Evolutionary conservation across 495 filamentous ascomycete species (phyloP), one percentile per base, ranked within the genome.

Genomic region (Aspergillus asperescens): DNA sequence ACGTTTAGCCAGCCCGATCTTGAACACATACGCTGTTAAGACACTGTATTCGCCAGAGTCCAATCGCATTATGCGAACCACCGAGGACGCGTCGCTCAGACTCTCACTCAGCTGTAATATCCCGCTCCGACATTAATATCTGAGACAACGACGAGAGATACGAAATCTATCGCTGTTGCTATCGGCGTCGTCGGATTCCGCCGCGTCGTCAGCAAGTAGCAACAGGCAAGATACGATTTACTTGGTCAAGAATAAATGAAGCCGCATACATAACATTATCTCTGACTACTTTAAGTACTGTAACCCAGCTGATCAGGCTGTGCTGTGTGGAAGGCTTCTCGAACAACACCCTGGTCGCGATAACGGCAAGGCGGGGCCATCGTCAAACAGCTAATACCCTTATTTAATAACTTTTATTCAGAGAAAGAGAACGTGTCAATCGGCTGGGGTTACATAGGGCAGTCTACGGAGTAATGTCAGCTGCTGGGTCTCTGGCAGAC

Each of bases 301-400:
- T n/a, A n/a, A n/a, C 44, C 6, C 28, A 48, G 8, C 28, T n/a
- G 25, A 29, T 46, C 24, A 28, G 32, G 19, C 10, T 7, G 32
- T 38, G 22, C 35, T 41, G 35, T 12, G 15, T 34, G 24, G 48
- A 51, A 51, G 48, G 25, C 48, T 51, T 51, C 48, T 42, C 16
- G 48, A 51, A 51, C 48, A 43, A 29, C 23, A 40, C 47, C 47
- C 34, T n/a, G 4, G 45, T 34, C 45, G 2, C 19, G 41, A 31
- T 44, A 44, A 44, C 41, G 15, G 41, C 35, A 6, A 15, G 8
- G 7, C n/a, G 22, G 40, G 20, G 39, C 19, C 2, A 12, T 18
- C 19, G 4, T 1, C 15, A 5, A 18, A n/a, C 35, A 29, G 27
- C 27, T 29, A n/a, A n/a, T n/a, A n/a, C 29, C 29, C 16, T 2